Conservation (phyloP, 2,329 filamentous ascomycete species). For the Oidium heveae region DNA sequence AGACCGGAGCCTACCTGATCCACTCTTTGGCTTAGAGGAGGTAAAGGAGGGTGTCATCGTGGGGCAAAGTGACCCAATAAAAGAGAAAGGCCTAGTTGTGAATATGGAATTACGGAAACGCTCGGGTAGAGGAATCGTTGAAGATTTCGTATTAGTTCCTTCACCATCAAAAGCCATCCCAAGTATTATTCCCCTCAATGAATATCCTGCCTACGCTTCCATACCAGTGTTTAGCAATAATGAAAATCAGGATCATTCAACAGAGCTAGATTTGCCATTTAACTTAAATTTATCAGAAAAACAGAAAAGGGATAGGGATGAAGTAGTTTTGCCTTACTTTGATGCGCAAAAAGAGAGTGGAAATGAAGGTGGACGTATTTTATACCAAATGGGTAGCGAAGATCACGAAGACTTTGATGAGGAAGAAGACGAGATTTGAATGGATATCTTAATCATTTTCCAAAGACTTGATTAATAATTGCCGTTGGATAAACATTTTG, state of each 20-base stretch:
- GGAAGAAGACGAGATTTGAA: constrained; percentile 34
- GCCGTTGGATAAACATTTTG: too few relatives aligned
- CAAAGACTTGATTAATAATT: too few relatives aligned
- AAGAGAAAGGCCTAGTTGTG: constrained; percentile 31
- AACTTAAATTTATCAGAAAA: constrained; percentile 71
- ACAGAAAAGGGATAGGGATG: constrained; percentile 65
- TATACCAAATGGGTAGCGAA: constrained; percentile 92
- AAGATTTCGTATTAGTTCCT: constrained; percentile 29
- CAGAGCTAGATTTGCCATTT: constrained; percentile 25
- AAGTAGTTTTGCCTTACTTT: constrained; percentile 82
- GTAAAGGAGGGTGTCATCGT: constrained; percentile 55
- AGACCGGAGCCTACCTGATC: constrained; percentile 49
- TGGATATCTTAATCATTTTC: not conserved
- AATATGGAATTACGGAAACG: constrained; percentile 71
- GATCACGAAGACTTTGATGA: constrained; percentile 95
- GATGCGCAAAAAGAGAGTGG: constrained; percentile 71
- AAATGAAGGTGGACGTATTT: constrained; percentile 71
- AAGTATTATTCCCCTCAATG: constrained; percentile 34
- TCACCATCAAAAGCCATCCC: constrained; percentile 9
- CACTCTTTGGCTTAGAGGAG: constrained; percentile 55
- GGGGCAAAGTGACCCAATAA: constrained; percentile 19
- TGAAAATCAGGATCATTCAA: constrained; percentile 33
- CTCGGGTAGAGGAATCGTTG: constrained; percentile 16
- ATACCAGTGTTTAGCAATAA: constrained; percentile 6
- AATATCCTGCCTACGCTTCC: constrained; percentile 44